phyloP scores from a whole-genome alignment of 306 rosid species.

The Alnus glutinosa region DNA sequence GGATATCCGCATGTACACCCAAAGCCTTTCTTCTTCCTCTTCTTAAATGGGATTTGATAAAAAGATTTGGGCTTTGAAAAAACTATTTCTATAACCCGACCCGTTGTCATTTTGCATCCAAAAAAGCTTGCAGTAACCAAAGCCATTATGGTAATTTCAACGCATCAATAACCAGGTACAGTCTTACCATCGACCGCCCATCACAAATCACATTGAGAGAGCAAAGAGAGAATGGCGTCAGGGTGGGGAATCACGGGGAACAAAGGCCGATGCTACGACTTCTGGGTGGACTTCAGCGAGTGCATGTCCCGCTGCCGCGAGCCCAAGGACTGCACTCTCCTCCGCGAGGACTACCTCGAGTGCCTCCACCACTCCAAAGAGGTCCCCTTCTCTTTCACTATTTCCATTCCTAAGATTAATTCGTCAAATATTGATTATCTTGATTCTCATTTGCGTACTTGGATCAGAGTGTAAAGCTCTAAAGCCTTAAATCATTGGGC shows the following conservation, averaged over 20 bases:
- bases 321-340: slow-evolving; percentile 85
- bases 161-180: no score
- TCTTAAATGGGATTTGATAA: no score
- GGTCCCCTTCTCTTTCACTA: slow-evolving; percentile 37
- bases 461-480: not conserved
- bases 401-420: not conserved
- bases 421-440: not conserved
- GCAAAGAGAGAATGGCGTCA: slow-evolving; percentile 61
- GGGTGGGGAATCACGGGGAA: slow-evolving; percentile 97
- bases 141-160: no score
- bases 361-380: slow-evolving; percentile 99
- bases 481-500: not conserved
- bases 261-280: slow-evolving; percentile 99
- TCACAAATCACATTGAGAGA: no score
- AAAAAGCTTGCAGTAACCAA: no score
- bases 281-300: slow-evolving; percentile 98
- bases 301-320: slow-evolving; percentile 97
- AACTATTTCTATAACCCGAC: no score
- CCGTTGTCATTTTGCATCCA: no score
- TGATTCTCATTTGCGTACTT: not conserved
- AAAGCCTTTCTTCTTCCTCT: no score
- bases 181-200: no score
- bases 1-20: no score
- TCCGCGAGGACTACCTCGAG: slow-evolving; percentile 98
- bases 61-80: no score